These are phyloP conservation scores for Phaeotremella skinneri DNA, from an alignment of 768 basidiomycete species.

Conservation along the genomic window DNA sequence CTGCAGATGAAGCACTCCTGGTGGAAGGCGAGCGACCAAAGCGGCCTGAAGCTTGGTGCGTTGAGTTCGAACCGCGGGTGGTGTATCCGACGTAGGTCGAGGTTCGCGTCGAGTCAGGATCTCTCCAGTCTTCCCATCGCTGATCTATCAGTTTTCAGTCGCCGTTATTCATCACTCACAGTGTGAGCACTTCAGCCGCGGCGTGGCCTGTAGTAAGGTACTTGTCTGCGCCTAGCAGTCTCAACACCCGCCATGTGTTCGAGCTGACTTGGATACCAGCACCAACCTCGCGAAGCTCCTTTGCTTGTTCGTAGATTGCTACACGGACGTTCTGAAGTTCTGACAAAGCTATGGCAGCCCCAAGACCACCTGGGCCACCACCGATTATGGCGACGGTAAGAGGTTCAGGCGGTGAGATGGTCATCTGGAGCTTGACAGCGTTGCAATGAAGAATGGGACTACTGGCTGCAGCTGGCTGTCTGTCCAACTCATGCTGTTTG, in stretches of 20 bases:
- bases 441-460: too few species aligned
- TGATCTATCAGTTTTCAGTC: not conserved
- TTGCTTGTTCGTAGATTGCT: constrained; percentile 32
- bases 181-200: constrained; percentile 4
- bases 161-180: not conserved
- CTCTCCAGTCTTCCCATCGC: constrained; percentile 12
- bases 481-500: too few species aligned
- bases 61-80: not conserved
- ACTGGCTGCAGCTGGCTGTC: too few species aligned
- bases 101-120: not conserved
- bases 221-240: constrained; percentile 20
- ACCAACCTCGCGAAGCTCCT: constrained; percentile 37
- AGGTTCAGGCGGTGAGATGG: not conserved
- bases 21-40: constrained; percentile 23
- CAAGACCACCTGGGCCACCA: constrained; percentile 39
- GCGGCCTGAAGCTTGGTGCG: constrained; percentile 34
- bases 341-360: constrained; percentile 22
- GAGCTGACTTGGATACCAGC: constrained; percentile 38
- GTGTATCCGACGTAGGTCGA: not conserved
- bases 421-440: not conserved
- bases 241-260: constrained; percentile 37
- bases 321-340: constrained; percentile 21
- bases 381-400: constrained; percentile 30
- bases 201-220: constrained; percentile 2
- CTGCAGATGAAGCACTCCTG: constrained; percentile 26